phyloP scores from a whole-genome alignment of 345 rosid species.

The Citrus maxima region DNA sequence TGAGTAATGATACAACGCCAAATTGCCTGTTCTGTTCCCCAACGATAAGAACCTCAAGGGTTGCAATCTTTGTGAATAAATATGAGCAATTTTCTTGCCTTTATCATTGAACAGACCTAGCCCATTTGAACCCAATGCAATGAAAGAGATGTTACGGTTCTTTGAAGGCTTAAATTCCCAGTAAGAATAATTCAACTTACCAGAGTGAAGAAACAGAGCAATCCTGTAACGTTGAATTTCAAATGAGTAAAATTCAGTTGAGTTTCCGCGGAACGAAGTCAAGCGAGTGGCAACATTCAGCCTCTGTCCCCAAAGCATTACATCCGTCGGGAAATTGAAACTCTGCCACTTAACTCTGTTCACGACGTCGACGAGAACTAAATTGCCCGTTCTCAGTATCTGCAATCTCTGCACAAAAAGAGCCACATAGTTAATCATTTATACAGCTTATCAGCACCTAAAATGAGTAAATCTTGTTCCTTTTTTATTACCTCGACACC shows the following conservation, averaged over 20 bases:
- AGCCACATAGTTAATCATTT: background rate
- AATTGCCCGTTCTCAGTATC: conserved; percentile 64
- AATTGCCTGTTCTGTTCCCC: conserved; percentile 69
- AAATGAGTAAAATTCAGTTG: conserved; percentile 55
- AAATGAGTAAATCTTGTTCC: background rate
- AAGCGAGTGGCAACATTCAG: conserved; percentile 76
- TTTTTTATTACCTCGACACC: conserved; percentile 68
- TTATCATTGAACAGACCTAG: conserved; percentile 56
- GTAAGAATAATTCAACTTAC: conserved; percentile 69
- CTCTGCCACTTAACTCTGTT: conserved; percentile 85
- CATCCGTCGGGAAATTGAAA: conserved; percentile 89
- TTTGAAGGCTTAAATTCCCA: conserved; percentile 79
- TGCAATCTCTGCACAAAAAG: conserved; percentile 61
- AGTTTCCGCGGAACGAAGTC: conserved; percentile 70
- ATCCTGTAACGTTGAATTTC: conserved; percentile 61
- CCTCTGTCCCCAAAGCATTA: conserved; percentile 78
- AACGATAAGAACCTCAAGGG: conserved; percentile 64
- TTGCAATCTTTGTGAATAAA: conserved; percentile 23
- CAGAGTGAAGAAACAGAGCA: conserved; percentile 58
- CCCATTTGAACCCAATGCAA: conserved; percentile 51
- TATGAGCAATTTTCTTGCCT: conserved; percentile 57
- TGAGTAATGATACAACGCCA: conserved; percentile 69
- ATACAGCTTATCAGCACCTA: background rate
- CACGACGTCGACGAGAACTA: conserved; percentile 57
- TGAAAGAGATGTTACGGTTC: conserved; percentile 54